These are phyloP conservation scores for Boletus barrowsii DNA, from an alignment of 768 basidiomycete genomes.

Conservation along the genomic window DNA sequence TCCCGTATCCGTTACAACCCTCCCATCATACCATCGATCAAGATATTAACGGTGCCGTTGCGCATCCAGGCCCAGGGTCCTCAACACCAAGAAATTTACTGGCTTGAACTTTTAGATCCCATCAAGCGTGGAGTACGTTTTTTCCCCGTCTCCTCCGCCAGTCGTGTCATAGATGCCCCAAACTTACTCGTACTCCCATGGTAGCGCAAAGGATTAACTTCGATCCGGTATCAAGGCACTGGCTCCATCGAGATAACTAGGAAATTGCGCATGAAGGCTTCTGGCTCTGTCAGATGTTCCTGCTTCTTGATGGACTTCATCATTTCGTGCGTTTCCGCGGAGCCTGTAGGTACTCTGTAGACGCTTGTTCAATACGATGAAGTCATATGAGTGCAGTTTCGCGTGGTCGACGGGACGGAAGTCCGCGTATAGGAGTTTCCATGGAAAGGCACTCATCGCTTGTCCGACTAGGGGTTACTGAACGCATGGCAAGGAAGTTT, in stretches of 20 bases:
- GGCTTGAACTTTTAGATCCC: not conserved
- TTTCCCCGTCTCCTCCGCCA: not conserved
- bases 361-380: too few relatives aligned
- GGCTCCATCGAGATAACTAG: constrained; percentile 4
- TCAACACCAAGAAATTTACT: not conserved
- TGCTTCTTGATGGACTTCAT: not conserved
- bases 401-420: too few relatives aligned
- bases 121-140: not conserved
- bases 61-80: not conserved
- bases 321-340: too few relatives aligned
- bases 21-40: not conserved
- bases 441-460: constrained; percentile 7
- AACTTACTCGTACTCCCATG: constrained; percentile 1
- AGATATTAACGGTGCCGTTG: not conserved
- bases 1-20: not conserved
- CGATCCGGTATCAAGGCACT: constrained; percentile 6
- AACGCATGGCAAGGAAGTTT: not conserved
- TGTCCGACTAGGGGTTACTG: not conserved
- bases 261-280: constrained; percentile 6
- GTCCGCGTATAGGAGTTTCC: not conserved
- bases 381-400: too few relatives aligned
- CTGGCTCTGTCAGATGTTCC: not conserved
- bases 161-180: not conserved
- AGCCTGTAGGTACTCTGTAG: too few relatives aligned
- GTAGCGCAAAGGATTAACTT: not conserved